Evolutionary conservation across 495 filamentous ascomycete species (phyloP).

Genomic region (Pseudoneurospora amorphoporcata): DNA sequence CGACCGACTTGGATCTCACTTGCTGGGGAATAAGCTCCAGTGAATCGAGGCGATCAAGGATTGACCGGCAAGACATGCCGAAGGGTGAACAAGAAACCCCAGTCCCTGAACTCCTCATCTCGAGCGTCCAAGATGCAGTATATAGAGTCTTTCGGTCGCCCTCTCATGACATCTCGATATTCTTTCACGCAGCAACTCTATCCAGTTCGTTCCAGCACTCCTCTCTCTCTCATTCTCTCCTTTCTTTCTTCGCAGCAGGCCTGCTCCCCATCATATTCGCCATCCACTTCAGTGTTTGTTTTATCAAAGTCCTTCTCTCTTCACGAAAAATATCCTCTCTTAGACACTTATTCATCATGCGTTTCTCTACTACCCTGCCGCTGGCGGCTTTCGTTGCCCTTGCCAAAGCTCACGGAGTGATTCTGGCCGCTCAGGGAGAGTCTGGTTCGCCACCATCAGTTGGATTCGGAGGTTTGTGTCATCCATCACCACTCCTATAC

Average conservation of each 20-base stretch:
- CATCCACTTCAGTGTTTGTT: background rate
- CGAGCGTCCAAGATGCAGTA: background rate
- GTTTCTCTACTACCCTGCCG: slow-evolving; percentile 21
- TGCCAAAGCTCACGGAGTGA: slow-evolving; percentile 31
- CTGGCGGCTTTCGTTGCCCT: slow-evolving; percentile 28
- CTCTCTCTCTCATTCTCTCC: background rate
- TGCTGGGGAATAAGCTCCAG: background rate
- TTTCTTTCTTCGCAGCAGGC: background rate
- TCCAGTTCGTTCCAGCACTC: background rate
- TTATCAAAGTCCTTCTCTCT: background rate
- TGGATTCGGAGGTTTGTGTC: slow-evolving; percentile 28
- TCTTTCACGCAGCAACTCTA: background rate
- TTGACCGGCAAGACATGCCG: background rate
- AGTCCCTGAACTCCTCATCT: background rate
- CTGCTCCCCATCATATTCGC: background rate
- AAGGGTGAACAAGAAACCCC: background rate
- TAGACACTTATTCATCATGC: slow-evolving; percentile 15
- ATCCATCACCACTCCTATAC: background rate
- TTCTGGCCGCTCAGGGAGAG: slow-evolving; percentile 31
- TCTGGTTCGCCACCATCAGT: slow-evolving; percentile 29
- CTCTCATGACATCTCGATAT: background rate
- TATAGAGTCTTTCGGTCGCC: background rate
- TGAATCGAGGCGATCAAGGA: background rate
- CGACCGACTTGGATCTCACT: background rate
- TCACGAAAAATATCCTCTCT: background rate